Conservation (phyloP, 768 basidiomycete species). For the Hydnomerulius pinastri region DNA sequence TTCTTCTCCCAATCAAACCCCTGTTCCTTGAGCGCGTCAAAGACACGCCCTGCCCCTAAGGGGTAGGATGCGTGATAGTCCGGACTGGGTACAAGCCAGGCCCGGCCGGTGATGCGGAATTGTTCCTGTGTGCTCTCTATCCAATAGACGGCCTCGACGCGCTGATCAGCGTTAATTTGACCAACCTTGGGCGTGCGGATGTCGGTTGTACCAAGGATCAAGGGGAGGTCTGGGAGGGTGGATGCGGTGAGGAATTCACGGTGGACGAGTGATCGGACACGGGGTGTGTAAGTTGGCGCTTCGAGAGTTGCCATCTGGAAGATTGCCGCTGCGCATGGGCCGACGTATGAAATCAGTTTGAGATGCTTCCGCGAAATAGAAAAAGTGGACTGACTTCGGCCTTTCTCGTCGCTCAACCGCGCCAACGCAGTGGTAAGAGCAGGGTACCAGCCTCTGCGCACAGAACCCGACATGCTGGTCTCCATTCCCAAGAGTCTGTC, state of each 20-base stretch:
- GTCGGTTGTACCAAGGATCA: slow-evolving; percentile 72
- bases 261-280: slow-evolving; percentile 67
- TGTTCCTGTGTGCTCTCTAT: slow-evolving; percentile 66
- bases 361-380: background rate
- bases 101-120: slow-evolving; percentile 65
- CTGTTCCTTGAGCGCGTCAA: slow-evolving; percentile 37
- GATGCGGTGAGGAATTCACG: slow-evolving; percentile 55
- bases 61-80: slow-evolving; percentile 30
- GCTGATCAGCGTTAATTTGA: slow-evolving; percentile 48
- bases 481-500: background rate
- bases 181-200: slow-evolving; percentile 66
- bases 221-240: slow-evolving; percentile 47
- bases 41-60: slow-evolving; percentile 22
- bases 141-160: slow-evolving; percentile 76
- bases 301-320: slow-evolving; percentile 49
- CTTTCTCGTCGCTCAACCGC: slow-evolving; percentile 40
- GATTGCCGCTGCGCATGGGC: slow-evolving; percentile 38
- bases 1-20: slow-evolving; percentile 61
- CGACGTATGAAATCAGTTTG: background rate
- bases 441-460: slow-evolving; percentile 45
- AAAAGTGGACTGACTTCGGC: slow-evolving; percentile 26
- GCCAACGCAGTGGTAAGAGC: slow-evolving; percentile 45
- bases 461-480: slow-evolving; percentile 2
- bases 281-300: slow-evolving; percentile 43
- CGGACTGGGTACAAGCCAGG: slow-evolving; percentile 56